These are phyloP conservation scores for Chlorella vulgaris DNA, from an alignment of 139 green algal species.

Conservation along the genomic window DNA sequence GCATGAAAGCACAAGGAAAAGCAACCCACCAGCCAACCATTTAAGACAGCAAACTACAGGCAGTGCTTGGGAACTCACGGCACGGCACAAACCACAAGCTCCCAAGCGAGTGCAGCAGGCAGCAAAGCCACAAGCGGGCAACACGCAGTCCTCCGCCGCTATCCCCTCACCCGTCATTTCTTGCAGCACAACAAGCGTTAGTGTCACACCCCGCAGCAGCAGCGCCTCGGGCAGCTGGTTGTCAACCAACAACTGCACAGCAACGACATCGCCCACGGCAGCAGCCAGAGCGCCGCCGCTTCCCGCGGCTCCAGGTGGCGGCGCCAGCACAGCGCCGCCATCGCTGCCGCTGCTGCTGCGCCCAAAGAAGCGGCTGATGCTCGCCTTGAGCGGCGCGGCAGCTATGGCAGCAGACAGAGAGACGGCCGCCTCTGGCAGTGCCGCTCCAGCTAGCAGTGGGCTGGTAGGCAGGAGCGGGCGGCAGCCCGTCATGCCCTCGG, in stretches of 20 bases:
- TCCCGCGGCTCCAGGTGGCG: neutral
- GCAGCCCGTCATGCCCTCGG: neutral
- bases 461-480: neutral
- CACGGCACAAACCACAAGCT: too few species aligned
- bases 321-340: conserved; percentile 15
- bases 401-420: neutral
- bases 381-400: conserved; percentile 5
- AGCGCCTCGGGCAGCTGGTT: conserved; percentile 32
- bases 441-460: neutral
- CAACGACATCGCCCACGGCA: conserved; percentile 51
- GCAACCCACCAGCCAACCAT: too few species aligned
- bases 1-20: neutral
- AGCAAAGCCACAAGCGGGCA: too few species aligned
- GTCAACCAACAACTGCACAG: conserved; percentile 43
- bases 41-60: too few species aligned
- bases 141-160: too few species aligned
- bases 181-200: conserved; percentile 44
- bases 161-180: conserved; percentile 19
- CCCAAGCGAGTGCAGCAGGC: too few species aligned
- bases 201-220: conserved; percentile 11
- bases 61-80: too few species aligned
- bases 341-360: conserved; percentile 1
- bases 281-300: conserved; percentile 25
- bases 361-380: conserved; percentile 55
- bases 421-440: neutral